phyloP scores from a whole-genome alignment of 257 asterid genomes.

The Asclepias syriaca region DNA sequence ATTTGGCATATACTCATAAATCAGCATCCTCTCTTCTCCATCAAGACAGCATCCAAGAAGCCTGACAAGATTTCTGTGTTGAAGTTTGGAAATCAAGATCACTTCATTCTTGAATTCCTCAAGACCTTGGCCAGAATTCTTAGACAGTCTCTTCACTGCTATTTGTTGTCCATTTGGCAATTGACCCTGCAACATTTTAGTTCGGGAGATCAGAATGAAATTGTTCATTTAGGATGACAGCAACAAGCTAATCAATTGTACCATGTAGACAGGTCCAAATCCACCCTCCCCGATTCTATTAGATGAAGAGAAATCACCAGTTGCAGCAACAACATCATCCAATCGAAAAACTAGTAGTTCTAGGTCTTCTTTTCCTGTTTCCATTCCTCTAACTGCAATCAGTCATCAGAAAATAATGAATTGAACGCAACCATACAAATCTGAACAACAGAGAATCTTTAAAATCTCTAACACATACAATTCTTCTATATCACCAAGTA shows the following conservation, averaged over 20 bases:
- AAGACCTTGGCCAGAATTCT: constrained; percentile 35
- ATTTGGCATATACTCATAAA: constrained; percentile 37
- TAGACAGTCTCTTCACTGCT: constrained; percentile 44
- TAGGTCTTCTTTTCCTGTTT: constrained; percentile 12
- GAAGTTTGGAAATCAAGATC: constrained; percentile 36
- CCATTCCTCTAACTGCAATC: constrained; percentile 3
- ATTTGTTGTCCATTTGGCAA: constrained; percentile 25
- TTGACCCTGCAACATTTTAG: constrained; percentile 26
- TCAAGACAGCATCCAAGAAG: constrained; percentile 36
- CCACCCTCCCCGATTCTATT: constrained; percentile 23
- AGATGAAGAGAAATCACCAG: constrained; percentile 30
- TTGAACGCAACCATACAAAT: too few relatives aligned
- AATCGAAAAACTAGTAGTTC: constrained; percentile 31
- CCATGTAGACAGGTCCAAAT: constrained; percentile 47
- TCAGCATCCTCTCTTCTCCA: constrained; percentile 33
- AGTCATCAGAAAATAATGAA: background rate
- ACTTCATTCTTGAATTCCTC: constrained; percentile 15
- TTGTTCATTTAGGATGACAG: background rate
- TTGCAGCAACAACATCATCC: constrained; percentile 26
- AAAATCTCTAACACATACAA: background rate
- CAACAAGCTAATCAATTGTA: background rate
- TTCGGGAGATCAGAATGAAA: background rate
- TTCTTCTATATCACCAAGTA: background rate
- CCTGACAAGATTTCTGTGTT: constrained; percentile 39
- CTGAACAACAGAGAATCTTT: background rate